Percentiles rank a stretch among this genome's conserved stretches.
Conservation (phyloP, 2,329 filamentous ascomycete species). For the Talaromyces piceae region DNA sequence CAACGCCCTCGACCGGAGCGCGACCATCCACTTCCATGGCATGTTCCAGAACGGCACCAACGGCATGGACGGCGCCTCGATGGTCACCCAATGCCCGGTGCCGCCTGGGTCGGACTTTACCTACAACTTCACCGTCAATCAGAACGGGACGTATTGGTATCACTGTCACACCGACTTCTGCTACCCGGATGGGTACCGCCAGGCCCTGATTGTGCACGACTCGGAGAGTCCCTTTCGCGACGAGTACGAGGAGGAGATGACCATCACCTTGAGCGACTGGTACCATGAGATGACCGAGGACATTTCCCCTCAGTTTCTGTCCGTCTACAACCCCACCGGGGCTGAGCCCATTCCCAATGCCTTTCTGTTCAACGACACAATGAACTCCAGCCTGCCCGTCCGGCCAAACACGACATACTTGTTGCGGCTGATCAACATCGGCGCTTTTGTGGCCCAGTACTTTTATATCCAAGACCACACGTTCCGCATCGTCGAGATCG, state of each 20-base stretch:
- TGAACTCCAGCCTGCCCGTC: constrained; percentile 51
- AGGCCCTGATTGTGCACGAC: constrained; percentile 60
- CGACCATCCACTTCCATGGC: constrained; percentile 69
- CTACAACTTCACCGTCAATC: constrained; percentile 61
- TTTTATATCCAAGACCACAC: constrained; percentile 46
- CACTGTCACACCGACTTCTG: constrained; percentile 60
- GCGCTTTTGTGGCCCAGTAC: constrained; percentile 55
- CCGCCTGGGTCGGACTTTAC: constrained; percentile 55
- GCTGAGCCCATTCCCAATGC: constrained; percentile 61
- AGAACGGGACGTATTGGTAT: constrained; percentile 56
- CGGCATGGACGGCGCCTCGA: constrained; percentile 64
- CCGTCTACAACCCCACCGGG: constrained; percentile 46
- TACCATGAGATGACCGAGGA: constrained; percentile 59
- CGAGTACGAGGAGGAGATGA: constrained; percentile 52
- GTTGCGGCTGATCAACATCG: constrained; percentile 67
- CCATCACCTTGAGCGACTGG: constrained; percentile 65
- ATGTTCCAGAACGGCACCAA: constrained; percentile 70
- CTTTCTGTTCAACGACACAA: constrained; percentile 61
- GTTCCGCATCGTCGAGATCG: constrained; percentile 64
- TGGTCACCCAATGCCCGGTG: constrained; percentile 61
- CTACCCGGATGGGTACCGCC: constrained; percentile 62
- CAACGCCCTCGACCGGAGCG: constrained; percentile 60
- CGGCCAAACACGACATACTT: constrained; percentile 63
- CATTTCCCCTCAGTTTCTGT: constrained; percentile 38
- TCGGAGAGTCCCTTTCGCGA: constrained; percentile 46